These are phyloP conservation scores for Polygonum aviculare DNA, from an alignment of 148 eudicot genomes.

Conservation along the genomic window DNA sequence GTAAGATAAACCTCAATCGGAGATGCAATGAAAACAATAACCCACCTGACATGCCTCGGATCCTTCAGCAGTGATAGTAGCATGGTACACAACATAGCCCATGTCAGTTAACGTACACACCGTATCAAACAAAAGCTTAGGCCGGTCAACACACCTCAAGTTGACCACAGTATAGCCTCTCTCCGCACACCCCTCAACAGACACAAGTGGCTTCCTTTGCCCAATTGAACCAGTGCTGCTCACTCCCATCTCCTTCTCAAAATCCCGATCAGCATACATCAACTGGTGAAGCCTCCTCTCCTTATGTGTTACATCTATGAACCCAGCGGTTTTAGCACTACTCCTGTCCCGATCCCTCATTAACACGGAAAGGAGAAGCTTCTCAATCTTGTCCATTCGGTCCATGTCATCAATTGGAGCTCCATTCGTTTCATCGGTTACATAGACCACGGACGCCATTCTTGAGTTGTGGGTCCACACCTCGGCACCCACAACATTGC, in stretches of 20 bases:
- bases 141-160: constrained; percentile 62
- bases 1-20: no score
- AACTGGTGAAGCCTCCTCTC: constrained; percentile 87
- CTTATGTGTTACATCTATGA: constrained; percentile 59
- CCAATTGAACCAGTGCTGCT: background rate
- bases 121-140: constrained; percentile 78
- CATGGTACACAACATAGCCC: constrained; percentile 92
- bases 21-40: background rate
- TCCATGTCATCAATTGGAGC: constrained; percentile 49
- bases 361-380: constrained; percentile 55
- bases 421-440: constrained; percentile 59
- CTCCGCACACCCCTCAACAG: constrained; percentile 55
- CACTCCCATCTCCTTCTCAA: constrained; percentile 11
- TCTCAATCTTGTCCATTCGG: constrained; percentile 58
- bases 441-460: constrained; percentile 78
- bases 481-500: constrained; percentile 76
- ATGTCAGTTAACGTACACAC: constrained; percentile 81
- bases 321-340: constrained; percentile 66
- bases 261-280: constrained; percentile 91
- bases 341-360: constrained; percentile 57
- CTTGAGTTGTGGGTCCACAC: constrained; percentile 95
- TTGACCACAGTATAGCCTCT: constrained; percentile 74
- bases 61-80: constrained; percentile 63
- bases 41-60: constrained; percentile 80
- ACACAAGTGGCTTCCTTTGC: constrained; percentile 39